Percentiles rank a stretch among this genome's conserved stretches.
phyloP scores from a whole-genome alignment of 768 basidiomycete genomes.

The Mycena filopes region DNA sequence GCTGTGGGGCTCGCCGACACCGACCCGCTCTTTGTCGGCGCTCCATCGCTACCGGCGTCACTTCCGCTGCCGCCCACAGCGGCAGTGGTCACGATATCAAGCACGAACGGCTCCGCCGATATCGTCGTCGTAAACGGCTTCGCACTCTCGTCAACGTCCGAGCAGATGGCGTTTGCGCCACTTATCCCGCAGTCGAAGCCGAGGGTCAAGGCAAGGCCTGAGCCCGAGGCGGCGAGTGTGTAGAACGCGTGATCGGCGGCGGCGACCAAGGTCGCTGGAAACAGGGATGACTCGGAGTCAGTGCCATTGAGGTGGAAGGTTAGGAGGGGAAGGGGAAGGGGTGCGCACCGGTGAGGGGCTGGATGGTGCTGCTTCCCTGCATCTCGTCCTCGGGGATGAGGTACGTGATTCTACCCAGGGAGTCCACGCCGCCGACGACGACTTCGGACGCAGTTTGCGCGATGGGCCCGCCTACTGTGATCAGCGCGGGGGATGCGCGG shows the following conservation, averaged over 20 bases:
- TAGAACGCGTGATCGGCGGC: constrained; percentile 50
- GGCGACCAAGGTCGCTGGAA: constrained; percentile 56
- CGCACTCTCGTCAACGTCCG: not conserved
- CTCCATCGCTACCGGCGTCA: no score
- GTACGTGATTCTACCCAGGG: not conserved
- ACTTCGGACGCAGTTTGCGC: not conserved
- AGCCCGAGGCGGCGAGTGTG: constrained; percentile 34
- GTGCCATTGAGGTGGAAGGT: constrained; percentile 30
- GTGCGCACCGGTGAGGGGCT: constrained; percentile 6
- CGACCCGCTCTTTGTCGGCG: no score
- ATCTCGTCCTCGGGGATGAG: not conserved
- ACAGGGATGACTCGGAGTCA: no score
- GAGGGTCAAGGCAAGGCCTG: constrained; percentile 12
- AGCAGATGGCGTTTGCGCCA: constrained; percentile 38
- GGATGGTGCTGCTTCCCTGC: not conserved
- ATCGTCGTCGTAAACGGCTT: not conserved
- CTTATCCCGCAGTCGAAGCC: constrained; percentile 39
- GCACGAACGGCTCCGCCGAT: constrained; percentile 35
- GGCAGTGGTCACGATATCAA: constrained; percentile 36
- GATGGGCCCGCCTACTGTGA: not conserved
- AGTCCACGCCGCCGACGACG: constrained; percentile 2
- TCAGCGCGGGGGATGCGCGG: not conserved
- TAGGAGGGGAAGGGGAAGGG: no score
- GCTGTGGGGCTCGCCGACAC: not conserved
- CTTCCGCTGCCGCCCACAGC: not conserved